Base-by-base conservation (phyloP, 225 moss, liverwort and hornwort genomes). In the Physcomitrellopsis africana region DNA sequence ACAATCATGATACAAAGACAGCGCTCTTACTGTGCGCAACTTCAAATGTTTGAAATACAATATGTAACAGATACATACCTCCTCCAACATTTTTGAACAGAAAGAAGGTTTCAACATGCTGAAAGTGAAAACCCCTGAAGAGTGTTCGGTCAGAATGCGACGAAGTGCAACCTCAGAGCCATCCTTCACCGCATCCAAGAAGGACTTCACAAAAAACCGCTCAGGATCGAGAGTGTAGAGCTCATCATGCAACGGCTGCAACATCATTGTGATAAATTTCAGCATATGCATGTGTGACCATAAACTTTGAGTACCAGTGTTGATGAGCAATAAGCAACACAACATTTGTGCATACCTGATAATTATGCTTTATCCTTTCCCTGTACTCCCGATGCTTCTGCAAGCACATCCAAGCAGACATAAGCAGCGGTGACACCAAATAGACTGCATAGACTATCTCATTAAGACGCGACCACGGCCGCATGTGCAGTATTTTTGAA, bases 341-440 rank as follows among this genome's bases (percentile, higher is more conserved):
- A 55, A 67, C 51, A 47, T 0, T 3, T 57, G 19, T 59, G 67
- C 72, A 41, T 3, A 96, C 94, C 97, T 94, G 89, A 74, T 99
- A 99, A 70, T 87, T 91, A 76, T 89, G 90, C 66, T 89, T 86
- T 63, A 99, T 99, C 66, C 95, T 89, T 73, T 99, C 97, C 71
- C 97, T 89, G 60, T 99, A 99, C 81, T 99, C 97, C 77, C 93
- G 86, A 66, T 99, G 97, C 78, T 93, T 99, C 97, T 99, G 94
- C 63, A 59, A 19, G 26, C 51, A 45, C 16, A 72, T 8, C 72
- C 73, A 67, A 76, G 57, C 51, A 83, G 32, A 51, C 54, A 81
- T 23, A 32, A 61, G 81, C 61, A 86, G 77, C 1, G 10, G n/a
- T 11, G 44, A 3, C 9, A 51, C n/a, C 42, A 18, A 72, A 74